A percentile compares a stretch with the other conserved stretches of the same genome.
Evolutionary conservation across 2,329 filamentous ascomycete genomes (phyloP).

Genomic region (Colletotrichum cuscutae): DNA sequence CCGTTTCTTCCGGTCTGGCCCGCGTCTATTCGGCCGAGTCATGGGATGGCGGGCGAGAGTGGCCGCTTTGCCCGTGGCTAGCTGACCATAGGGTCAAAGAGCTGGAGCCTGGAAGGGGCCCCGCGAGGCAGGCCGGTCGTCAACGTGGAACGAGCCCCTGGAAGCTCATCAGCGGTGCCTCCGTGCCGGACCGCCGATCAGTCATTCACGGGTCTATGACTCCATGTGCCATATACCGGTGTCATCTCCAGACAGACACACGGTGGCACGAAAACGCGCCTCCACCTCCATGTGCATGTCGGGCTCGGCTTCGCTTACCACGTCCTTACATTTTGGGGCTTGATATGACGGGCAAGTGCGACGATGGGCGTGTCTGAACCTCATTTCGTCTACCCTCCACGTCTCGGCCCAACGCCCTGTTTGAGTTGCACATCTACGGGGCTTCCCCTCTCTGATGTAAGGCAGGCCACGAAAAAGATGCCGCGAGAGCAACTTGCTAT

Average conservation of each 20-base stretch:
- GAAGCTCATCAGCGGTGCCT: neutral
- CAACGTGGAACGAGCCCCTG: constrained; percentile 15
- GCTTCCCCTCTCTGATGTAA: neutral
- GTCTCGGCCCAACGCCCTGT: constrained; percentile 1
- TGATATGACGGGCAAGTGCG: neutral
- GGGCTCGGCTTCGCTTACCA: constrained; percentile 2
- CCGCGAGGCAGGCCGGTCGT: constrained; percentile 10
- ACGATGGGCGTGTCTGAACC: neutral
- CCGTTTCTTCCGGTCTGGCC: constrained; percentile 10
- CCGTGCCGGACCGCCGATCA: neutral
- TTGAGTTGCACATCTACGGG: neutral
- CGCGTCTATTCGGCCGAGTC: constrained; percentile 19
- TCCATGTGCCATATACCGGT: neutral
- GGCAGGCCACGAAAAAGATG: neutral
- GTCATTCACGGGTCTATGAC: neutral
- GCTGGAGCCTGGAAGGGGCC: neutral
- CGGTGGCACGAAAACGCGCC: neutral
- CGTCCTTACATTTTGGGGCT: neutral
- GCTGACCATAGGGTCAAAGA: neutral
- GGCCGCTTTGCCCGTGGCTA: neutral
- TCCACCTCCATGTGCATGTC: neutral
- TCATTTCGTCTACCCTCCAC: neutral
- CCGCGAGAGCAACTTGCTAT: neutral
- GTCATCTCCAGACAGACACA: neutral
- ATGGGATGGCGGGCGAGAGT: neutral